Evolutionary conservation across 352 stramenopile species (phyloP).

Genomic region (Phytophthora ramorum): DNA sequence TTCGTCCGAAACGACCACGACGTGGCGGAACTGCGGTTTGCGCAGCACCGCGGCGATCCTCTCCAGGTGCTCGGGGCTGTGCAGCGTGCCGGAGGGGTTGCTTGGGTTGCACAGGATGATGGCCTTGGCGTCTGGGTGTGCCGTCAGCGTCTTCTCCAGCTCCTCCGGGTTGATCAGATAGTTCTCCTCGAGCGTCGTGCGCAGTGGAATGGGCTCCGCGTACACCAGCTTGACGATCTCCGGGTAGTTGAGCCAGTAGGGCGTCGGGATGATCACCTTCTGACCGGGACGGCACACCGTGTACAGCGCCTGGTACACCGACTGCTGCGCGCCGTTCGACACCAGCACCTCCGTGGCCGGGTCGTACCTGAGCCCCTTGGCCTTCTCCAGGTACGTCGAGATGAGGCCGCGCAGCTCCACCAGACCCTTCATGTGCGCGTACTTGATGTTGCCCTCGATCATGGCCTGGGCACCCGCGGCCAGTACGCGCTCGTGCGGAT

Average conservation of each 20-base stretch:
- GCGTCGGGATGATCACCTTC: slow-evolving; percentile 95
- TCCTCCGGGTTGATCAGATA: slow-evolving; percentile 90
- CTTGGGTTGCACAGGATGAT: slow-evolving; percentile 97
- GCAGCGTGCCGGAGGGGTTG: slow-evolving; percentile 92
- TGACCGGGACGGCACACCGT: slow-evolving; percentile 90
- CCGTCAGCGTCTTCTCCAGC: slow-evolving; percentile 74
- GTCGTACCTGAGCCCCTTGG: slow-evolving; percentile 93
- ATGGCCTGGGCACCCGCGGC: slow-evolving; percentile 82
- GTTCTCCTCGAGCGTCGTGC: slow-evolving; percentile 87
- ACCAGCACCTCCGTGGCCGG: slow-evolving; percentile 94
- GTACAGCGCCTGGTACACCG: slow-evolving; percentile 93
- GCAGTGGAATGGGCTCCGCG: slow-evolving; percentile 89
- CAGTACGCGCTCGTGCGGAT: slow-evolving; percentile 88
- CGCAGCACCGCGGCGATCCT: slow-evolving; percentile 58
- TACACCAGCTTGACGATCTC: slow-evolving; percentile 94
- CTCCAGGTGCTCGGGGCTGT: slow-evolving; percentile 63
- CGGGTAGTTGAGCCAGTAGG: slow-evolving; percentile 97
- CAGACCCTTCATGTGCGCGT: slow-evolving; percentile 95
- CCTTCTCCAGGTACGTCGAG: slow-evolving; percentile 83
- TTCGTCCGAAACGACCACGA: slow-evolving; percentile 93
- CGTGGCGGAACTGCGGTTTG: slow-evolving; percentile 67
- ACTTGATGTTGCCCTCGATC: slow-evolving; percentile 88
- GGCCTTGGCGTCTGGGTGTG: slow-evolving; percentile 74
- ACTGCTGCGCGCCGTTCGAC: slow-evolving; percentile 96
- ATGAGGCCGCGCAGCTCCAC: slow-evolving; percentile 90